Evolutionary conservation across 352 stramenopile species (phyloP).

Genomic region (Pythium oligandrum): DNA sequence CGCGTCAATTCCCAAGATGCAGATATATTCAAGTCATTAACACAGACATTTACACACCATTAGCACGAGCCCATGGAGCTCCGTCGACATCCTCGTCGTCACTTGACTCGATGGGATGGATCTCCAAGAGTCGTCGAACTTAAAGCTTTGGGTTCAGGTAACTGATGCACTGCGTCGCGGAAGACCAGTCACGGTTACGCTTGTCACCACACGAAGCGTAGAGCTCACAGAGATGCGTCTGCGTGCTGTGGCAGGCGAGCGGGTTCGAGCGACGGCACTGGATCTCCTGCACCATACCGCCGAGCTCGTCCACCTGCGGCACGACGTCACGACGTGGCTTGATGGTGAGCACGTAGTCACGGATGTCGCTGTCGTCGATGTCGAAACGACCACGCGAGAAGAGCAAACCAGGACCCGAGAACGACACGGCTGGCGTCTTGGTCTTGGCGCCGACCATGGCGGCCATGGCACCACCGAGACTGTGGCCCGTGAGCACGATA

Average conservation of each 20-base stretch:
- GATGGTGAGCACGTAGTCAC: constrained; percentile 84
- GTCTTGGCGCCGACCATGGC: constrained; percentile 83
- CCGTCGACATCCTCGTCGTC: too few relatives aligned
- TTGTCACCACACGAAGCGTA: constrained; percentile 78
- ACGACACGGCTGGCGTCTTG: constrained; percentile 74
- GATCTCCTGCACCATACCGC: constrained; percentile 86
- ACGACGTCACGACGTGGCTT: constrained; percentile 79
- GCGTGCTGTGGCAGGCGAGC: constrained; percentile 77
- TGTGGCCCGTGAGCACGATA: constrained; percentile 80
- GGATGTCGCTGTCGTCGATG: constrained; percentile 62
- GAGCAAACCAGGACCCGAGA: constrained; percentile 73
- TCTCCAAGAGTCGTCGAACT: too few relatives aligned
- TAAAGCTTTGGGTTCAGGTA: constrained; percentile 38
- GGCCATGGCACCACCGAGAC: constrained; percentile 79
- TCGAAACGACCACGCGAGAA: constrained; percentile 78
- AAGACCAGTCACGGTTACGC: constrained; percentile 74
- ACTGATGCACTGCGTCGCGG: constrained; percentile 55
- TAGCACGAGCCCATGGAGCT: too few relatives aligned
- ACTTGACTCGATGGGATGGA: too few relatives aligned
- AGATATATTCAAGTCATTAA: too few relatives aligned
- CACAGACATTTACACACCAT: too few relatives aligned
- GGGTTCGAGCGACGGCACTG: constrained; percentile 74
- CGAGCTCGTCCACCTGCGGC: constrained; percentile 74
- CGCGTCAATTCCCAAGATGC: too few relatives aligned
- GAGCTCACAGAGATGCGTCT: constrained; percentile 82